Conservation (phyloP, 2,329 filamentous ascomycete species). For the Neonectria sp. region DNA sequence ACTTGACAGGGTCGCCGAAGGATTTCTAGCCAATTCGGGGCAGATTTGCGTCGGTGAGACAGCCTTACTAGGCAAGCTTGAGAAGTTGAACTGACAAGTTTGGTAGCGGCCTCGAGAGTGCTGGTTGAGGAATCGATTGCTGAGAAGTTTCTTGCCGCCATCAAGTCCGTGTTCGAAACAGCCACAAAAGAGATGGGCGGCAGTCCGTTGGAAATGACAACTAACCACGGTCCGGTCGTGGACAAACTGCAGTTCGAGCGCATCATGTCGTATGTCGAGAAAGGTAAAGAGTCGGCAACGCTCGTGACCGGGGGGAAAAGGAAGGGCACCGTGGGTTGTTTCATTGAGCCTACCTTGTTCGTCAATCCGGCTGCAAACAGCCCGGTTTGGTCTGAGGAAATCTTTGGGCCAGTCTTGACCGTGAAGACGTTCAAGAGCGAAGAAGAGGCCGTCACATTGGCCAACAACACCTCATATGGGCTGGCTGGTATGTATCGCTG, state of each 20-base stretch:
- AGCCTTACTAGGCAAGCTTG: neutral
- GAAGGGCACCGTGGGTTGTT: neutral
- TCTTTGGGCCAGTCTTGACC: neutral
- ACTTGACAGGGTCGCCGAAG: neutral
- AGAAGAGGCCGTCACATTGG: neutral
- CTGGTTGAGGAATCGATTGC: too few species aligned
- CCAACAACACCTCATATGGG: neutral
- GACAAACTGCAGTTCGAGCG: too few species aligned
- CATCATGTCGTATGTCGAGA: too few species aligned
- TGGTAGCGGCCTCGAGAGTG: neutral
- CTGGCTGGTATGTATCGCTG: neutral
- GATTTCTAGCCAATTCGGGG: neutral
- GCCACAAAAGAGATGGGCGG: too few species aligned
- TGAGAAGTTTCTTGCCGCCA: too few species aligned
- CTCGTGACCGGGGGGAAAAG: neutral
- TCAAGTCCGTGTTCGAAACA: too few species aligned
- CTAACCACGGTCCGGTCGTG: too few species aligned
- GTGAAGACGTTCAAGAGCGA: neutral
- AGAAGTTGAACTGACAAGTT: neutral
- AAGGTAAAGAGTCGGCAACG: neutral
- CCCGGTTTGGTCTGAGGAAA: neutral
- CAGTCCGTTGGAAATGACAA: too few species aligned
- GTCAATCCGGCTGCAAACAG: neutral
- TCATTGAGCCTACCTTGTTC: neutral
- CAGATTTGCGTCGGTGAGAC: neutral